phyloP scores from a whole-genome alignment of 2,329 filamentous ascomycete species.

The Paracoccidioides lutzii region DNA sequence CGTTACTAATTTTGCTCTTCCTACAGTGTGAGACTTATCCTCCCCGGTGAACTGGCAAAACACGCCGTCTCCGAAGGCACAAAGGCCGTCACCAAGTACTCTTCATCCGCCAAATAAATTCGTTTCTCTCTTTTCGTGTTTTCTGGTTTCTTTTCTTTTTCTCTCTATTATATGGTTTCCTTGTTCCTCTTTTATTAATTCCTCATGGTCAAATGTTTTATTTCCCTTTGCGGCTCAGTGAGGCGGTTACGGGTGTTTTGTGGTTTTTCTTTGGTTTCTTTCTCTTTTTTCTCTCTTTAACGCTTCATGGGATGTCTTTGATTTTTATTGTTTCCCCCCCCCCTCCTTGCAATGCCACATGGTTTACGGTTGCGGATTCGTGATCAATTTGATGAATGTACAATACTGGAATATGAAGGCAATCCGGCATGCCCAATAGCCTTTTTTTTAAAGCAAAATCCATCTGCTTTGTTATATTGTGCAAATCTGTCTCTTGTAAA shows the following conservation, averaged over 20 bases:
- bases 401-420: constrained; percentile 32
- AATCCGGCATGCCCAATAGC: constrained; percentile 17
- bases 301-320: constrained; percentile 37
- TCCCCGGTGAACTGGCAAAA: constrained; percentile 97
- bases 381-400: constrained; percentile 27
- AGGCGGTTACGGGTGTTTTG: constrained; percentile 18
- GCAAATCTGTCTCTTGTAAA: not conserved
- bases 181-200: constrained; percentile 22
- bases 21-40: constrained; percentile 73
- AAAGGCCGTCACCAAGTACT: constrained; percentile 99
- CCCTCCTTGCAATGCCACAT: constrained; percentile 24
- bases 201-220: constrained; percentile 28
- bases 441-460: constrained; percentile 21
- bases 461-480: constrained; percentile 1
- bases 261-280: constrained; percentile 24
- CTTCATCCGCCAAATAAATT: constrained; percentile 93
- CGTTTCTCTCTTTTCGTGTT: constrained; percentile 29
- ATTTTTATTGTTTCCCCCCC: constrained; percentile 27
- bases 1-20: not conserved
- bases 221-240: constrained; percentile 26
- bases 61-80: constrained; percentile 98
- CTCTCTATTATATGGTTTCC: constrained; percentile 40
- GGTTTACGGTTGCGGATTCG: constrained; percentile 31
- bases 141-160: constrained; percentile 46
- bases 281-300: constrained; percentile 22